These are phyloP conservation scores for Cutaneotrichosporon curvatum DNA, from an alignment of 1,284 basidiomycete species.

Conservation along the genomic window DNA sequence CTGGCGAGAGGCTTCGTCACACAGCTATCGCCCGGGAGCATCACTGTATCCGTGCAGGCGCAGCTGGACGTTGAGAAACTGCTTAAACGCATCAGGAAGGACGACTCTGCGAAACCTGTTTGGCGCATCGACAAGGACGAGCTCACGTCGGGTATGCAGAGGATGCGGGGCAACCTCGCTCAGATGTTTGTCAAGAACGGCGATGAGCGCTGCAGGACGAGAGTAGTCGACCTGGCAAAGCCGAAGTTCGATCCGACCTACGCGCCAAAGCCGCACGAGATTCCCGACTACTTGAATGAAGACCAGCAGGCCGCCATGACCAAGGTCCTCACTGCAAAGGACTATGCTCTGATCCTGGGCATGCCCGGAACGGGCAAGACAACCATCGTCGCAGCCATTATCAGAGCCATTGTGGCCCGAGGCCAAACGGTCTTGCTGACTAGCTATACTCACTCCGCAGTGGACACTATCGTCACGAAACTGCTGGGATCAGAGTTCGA, in stretches of 20 bases:
- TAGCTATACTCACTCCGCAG: constrained; percentile 94
- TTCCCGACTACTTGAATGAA: constrained; percentile 55
- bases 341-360: constrained; percentile 87
- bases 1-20: constrained; percentile 78
- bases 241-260: constrained; percentile 56
- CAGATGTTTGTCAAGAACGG: constrained; percentile 67
- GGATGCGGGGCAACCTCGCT: constrained; percentile 83
- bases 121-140: constrained; percentile 96
- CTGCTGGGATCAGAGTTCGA: constrained; percentile 60
- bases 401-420: constrained; percentile 65
- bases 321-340: constrained; percentile 68
- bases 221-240: constrained; percentile 70
- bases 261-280: constrained; percentile 22
- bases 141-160: constrained; percentile 72
- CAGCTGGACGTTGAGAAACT: constrained; percentile 58
- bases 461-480: constrained; percentile 89
- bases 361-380: constrained; percentile 99
- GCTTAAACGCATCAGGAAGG: constrained; percentile 43
- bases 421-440: constrained; percentile 85
- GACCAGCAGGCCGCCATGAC: constrained; percentile 68
- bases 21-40: constrained; percentile 57
- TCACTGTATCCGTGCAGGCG: constrained; percentile 76
- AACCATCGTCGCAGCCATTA: constrained; percentile 83
- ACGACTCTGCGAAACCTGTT: constrained; percentile 44
- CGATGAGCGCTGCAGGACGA: constrained; percentile 57